Percentiles rank a stretch among this genome's conserved stretches.
phyloP scores from a whole-genome alignment of 352 stramenopile genomes.

The Pythium aquatile region DNA sequence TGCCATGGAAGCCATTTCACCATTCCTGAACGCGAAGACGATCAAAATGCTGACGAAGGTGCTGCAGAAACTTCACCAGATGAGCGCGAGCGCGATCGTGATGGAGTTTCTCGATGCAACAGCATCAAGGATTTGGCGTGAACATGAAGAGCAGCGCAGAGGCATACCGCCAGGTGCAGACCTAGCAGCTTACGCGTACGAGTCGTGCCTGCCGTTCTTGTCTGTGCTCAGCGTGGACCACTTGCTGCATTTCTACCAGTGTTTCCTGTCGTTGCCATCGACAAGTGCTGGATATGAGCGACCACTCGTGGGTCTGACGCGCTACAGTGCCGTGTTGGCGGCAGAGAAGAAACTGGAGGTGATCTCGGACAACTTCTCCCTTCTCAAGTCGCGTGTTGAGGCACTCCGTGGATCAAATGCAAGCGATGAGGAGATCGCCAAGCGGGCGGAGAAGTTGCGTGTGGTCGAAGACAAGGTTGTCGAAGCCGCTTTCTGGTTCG shows the following conservation, averaged over 20 bases:
- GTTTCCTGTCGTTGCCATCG: conserved; percentile 34
- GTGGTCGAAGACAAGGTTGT: conserved; percentile 18
- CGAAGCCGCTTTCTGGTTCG: conserved; percentile 26
- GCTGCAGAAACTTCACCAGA: conserved; percentile 59
- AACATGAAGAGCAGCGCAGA: conserved; percentile 28
- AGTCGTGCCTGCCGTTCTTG: conserved; percentile 61
- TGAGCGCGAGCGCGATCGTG: conserved; percentile 60
- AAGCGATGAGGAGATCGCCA: conserved; percentile 21
- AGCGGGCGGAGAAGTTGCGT: not conserved
- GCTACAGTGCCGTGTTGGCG: conserved; percentile 42
- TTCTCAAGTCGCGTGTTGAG: conserved; percentile 50
- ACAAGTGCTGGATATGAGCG: conserved; percentile 48
- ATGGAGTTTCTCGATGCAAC: conserved; percentile 63
- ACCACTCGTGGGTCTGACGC: conserved; percentile 27
- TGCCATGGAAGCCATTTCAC: conserved; percentile 44
- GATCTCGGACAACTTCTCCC: conserved; percentile 37
- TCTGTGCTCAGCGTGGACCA: conserved; percentile 68
- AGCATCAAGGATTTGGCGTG: conserved; percentile 43
- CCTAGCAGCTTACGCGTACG: conserved; percentile 64
- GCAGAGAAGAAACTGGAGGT: conserved; percentile 53
- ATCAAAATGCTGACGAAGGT: conserved; percentile 79
- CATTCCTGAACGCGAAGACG: conserved; percentile 53
- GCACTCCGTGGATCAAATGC: conserved; percentile 30
- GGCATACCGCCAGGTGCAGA: conserved; percentile 29
- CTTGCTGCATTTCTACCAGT: conserved; percentile 50